Percentiles rank a stretch among this genome's conserved stretches.
Evolutionary conservation across 2,329 filamentous ascomycete species (phyloP).

Genomic region (Diaporthe helianthi): DNA sequence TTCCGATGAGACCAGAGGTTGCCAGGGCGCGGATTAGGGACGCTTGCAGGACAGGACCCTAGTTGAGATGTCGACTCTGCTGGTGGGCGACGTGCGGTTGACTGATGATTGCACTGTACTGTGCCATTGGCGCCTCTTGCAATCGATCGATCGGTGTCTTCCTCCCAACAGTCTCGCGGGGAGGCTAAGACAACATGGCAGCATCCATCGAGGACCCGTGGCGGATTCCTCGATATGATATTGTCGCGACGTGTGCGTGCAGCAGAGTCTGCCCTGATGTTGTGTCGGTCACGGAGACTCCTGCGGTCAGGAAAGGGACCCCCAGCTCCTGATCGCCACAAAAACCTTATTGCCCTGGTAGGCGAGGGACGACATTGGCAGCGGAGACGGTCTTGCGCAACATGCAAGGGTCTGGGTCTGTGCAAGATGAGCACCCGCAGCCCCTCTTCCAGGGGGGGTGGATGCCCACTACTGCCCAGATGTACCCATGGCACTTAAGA

Average conservation of each 20-base stretch:
- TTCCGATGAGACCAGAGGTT: slow-evolving; percentile 23
- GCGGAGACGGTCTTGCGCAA: slow-evolving; percentile 32
- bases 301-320: slow-evolving; percentile 22
- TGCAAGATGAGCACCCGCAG: slow-evolving; percentile 27
- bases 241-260: neutral
- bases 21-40: slow-evolving; percentile 18
- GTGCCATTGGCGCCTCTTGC: neutral
- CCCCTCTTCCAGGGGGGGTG: slow-evolving; percentile 24
- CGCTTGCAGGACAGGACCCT: slow-evolving; percentile 18
- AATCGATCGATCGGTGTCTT: slow-evolving; percentile 14
- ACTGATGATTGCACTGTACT: neutral
- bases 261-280: slow-evolving; percentile 1
- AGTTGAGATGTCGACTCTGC: slow-evolving; percentile 12
- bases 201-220: neutral
- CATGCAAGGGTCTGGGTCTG: slow-evolving; percentile 29
- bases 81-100: neutral
- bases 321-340: slow-evolving; percentile 26
- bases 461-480: no score
- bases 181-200: neutral
- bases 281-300: slow-evolving; percentile 26
- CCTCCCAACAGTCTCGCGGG: neutral
- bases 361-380: slow-evolving; percentile 25
- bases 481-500: slow-evolving; percentile 3
- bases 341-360: slow-evolving; percentile 28
- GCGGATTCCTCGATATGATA: neutral